Evolutionary conservation across 768 basidiomycete species (phyloP).

Genomic region (Calvatia gigantea): DNA sequence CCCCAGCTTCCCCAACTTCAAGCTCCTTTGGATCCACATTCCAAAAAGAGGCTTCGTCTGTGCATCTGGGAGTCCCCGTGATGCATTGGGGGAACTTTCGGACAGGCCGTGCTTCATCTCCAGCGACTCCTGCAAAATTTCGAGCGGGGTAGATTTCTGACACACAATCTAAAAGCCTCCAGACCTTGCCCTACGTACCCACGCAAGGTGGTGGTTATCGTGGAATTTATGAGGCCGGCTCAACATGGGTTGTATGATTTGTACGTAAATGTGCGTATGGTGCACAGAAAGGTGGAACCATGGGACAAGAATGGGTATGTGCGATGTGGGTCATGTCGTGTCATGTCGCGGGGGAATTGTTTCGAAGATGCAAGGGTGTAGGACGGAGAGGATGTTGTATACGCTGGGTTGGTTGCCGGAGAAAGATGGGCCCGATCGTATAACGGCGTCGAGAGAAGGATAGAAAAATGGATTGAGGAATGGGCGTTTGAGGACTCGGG

Average conservation of each 20-base stretch:
- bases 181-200: slow-evolving; percentile 41
- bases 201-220: slow-evolving; percentile 42
- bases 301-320: slow-evolving; percentile 19
- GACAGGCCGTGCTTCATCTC: neutral
- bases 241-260: slow-evolving; percentile 28
- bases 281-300: too few species aligned
- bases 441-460: slow-evolving; percentile 58
- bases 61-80: neutral
- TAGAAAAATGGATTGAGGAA: slow-evolving; percentile 50
- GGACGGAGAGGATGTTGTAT: neutral
- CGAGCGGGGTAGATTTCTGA: slow-evolving; percentile 36
- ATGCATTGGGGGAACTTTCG: neutral
- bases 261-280: too few species aligned
- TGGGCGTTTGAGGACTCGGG: slow-evolving; percentile 47
- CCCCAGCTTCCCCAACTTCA: neutral
- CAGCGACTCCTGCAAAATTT: neutral
- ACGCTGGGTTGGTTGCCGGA: neutral
- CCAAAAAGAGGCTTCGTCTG: neutral
- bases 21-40: neutral
- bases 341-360: neutral
- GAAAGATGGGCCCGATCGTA: slow-evolving; percentile 50
- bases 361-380: neutral
- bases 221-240: slow-evolving; percentile 26
- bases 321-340: slow-evolving; percentile 11
- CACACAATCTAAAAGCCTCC: slow-evolving; percentile 42